phyloP scores from a whole-genome alignment of 305 asterid species.

The Solanum chacoense region DNA sequence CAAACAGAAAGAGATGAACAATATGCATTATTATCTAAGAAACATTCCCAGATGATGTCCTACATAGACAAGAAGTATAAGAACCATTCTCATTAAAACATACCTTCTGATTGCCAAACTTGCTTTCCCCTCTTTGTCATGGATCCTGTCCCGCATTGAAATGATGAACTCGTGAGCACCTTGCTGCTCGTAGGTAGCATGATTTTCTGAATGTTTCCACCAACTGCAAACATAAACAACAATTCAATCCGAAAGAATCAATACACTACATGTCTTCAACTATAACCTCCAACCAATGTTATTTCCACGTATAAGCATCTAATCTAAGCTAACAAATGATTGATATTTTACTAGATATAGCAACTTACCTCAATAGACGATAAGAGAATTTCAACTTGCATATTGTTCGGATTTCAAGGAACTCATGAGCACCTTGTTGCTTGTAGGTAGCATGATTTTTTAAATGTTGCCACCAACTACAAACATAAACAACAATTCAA shows the following conservation, averaged over 20 bases:
- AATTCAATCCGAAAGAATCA: not conserved
- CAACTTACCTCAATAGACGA: too few relatives aligned
- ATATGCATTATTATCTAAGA: not conserved
- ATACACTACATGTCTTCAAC: not conserved
- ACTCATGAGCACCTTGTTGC: too few relatives aligned
- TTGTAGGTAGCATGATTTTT: too few relatives aligned
- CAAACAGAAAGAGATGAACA: not conserved
- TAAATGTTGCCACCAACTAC: too few relatives aligned
- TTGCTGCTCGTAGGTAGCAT: slow-evolving; percentile 66
- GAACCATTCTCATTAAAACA: slow-evolving; percentile 7
- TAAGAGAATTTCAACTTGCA: too few relatives aligned
- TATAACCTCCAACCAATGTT: not conserved
- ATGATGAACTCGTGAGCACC: slow-evolving; percentile 74
- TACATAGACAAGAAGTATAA: not conserved
- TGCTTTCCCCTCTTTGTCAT: slow-evolving; percentile 52
- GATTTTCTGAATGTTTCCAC: slow-evolving; percentile 75
- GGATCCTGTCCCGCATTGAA: slow-evolving; percentile 58
- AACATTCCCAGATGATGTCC: not conserved
- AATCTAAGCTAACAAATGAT: not conserved
- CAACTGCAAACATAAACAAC: slow-evolving; percentile 35
- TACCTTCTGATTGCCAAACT: slow-evolving; percentile 36
- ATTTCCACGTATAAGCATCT: too few relatives aligned
- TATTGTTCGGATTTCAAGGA: too few relatives aligned
- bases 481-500: too few relatives aligned
- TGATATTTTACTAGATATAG: not conserved